Conservation (phyloP, 768 basidiomycete species). For the Astraeus odoratus region DNA sequence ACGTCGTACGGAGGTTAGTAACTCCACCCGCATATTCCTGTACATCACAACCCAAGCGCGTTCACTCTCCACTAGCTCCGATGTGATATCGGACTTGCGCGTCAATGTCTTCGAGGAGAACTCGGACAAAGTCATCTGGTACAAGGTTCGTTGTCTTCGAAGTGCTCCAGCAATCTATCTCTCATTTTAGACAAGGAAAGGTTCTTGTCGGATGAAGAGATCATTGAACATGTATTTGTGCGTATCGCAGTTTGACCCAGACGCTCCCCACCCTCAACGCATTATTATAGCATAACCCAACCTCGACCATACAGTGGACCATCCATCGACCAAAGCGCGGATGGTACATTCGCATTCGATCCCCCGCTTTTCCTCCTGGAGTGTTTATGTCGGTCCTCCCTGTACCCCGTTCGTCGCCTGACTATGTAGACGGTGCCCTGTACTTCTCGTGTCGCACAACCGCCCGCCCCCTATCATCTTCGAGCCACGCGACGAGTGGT, state of each 20-base stretch:
- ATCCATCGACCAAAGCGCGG: conserved; percentile 75
- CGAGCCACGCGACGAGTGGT: background rate
- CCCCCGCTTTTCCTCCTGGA: conserved; percentile 62
- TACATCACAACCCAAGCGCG: background rate
- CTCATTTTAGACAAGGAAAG: conserved; percentile 49
- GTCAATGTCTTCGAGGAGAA: conserved; percentile 56
- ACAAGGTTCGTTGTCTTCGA: conserved; percentile 44
- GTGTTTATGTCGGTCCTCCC: conserved; percentile 51
- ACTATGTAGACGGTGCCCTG: conserved; percentile 46
- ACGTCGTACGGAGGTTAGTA: conserved; percentile 26
- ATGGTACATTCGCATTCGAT: conserved; percentile 77
- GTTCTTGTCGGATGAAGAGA: conserved; percentile 65
- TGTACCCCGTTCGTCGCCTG: conserved; percentile 37
- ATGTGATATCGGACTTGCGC: conserved; percentile 64
- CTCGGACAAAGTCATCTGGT: conserved; percentile 59
- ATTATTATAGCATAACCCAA: conserved; percentile 53
- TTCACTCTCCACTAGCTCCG: conserved; percentile 42
- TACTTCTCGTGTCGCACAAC: conserved; percentile 49
- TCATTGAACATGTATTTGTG: conserved; percentile 68
- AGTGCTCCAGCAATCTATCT: background rate
- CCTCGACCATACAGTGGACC: conserved; percentile 60
- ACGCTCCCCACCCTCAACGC: background rate
- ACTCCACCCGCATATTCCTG: background rate
- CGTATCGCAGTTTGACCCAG: conserved; percentile 18
- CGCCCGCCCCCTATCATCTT: conserved; percentile 19